phyloP scores from a whole-genome alignment of 768 basidiomycete genomes.

The Boletus barrowsii region DNA sequence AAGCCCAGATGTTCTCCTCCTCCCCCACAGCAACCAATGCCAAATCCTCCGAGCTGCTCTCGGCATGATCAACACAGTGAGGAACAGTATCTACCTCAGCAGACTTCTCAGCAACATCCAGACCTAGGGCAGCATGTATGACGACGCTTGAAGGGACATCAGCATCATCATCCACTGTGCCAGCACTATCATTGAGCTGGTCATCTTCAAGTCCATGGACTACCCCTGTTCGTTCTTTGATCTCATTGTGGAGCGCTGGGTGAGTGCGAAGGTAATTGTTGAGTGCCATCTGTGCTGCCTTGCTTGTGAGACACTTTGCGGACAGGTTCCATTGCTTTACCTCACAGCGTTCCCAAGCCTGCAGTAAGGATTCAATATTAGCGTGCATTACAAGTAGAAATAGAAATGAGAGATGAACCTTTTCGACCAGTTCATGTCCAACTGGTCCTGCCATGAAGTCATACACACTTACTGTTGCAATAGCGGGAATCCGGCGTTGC shows the following conservation, averaged over 20 bases:
- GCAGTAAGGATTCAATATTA: not conserved
- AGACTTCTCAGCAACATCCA: not conserved
- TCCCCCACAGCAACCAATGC: constrained; percentile 1
- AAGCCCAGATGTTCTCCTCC: not conserved
- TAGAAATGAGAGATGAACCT: not conserved
- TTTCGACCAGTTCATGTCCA: constrained; percentile 16
- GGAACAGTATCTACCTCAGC: not conserved
- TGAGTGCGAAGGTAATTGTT: constrained; percentile 13
- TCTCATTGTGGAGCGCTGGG: constrained; percentile 12
- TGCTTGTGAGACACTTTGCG: constrained; percentile 15
- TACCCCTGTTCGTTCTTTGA: not conserved
- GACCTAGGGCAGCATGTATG: not conserved
- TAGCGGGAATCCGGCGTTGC: too few relatives aligned
- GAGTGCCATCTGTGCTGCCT: constrained; percentile 10
- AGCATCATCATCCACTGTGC: not conserved
- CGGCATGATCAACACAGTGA: not conserved
- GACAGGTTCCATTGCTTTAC: constrained; percentile 19
- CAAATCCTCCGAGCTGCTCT: not conserved
- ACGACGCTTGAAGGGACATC: constrained; percentile 6
- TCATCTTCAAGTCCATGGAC: not conserved
- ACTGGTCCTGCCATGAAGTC: constrained; percentile 11
- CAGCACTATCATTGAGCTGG: too few relatives aligned
- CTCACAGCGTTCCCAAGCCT: constrained; percentile 16
- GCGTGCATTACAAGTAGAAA: too few relatives aligned
- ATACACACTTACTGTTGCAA: too few relatives aligned